phyloP scores from a whole-genome alignment of 148 eudicot genomes.

The Cornus suecica region DNA sequence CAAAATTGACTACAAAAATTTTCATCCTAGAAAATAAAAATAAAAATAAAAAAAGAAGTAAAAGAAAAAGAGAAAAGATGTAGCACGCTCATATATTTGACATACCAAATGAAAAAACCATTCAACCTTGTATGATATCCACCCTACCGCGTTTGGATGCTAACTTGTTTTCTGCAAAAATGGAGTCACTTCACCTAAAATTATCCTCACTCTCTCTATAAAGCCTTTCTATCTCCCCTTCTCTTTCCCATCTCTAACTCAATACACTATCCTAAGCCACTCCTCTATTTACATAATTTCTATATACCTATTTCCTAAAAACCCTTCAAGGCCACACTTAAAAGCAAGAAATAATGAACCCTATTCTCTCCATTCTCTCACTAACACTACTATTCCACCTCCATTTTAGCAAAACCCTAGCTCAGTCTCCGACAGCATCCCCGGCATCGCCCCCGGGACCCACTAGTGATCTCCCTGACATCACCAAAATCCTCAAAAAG shows the following conservation, averaged over 20 bases:
- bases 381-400: conserved; percentile 12
- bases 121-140: too few relatives aligned
- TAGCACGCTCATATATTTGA: too few relatives aligned
- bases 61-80: too few relatives aligned
- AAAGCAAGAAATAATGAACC: conserved; percentile 18
- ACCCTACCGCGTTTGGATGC: too few relatives aligned
- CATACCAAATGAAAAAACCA: too few relatives aligned
- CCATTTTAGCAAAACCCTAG: too few relatives aligned
- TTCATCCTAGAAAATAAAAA: too few relatives aligned
- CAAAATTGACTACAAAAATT: too few relatives aligned
- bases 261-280: not conserved
- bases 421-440: conserved; percentile 39
- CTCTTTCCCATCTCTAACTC: not conserved
- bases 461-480: conserved; percentile 59
- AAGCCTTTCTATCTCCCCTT: not conserved
- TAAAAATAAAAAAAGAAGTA: too few relatives aligned
- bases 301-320: too few relatives aligned
- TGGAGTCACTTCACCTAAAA: conserved; percentile 18
- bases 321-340: too few relatives aligned
- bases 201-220: conserved; percentile 4
- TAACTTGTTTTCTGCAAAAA: not conserved
- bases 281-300: not conserved
- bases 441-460: too few relatives aligned
- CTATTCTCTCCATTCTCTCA: not conserved
- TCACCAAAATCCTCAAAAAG: conserved; percentile 66